phyloP scores from a whole-genome alignment of 1,284 basidiomycete genomes.

The Neotropicomus parvogracilis region DNA sequence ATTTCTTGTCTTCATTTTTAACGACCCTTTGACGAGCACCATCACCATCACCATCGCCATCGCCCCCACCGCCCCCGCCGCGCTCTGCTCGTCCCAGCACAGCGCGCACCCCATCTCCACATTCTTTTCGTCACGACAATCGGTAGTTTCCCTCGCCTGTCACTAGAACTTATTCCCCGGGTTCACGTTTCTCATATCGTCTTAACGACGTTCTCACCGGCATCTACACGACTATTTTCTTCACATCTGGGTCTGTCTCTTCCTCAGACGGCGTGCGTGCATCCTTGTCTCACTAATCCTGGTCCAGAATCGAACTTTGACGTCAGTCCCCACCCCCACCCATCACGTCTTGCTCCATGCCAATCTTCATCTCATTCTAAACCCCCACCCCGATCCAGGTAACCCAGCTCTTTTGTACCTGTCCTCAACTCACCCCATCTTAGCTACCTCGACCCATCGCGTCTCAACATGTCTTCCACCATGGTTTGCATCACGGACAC shows the following conservation, averaged over 20 bases:
- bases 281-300: slow-evolving; percentile 13
- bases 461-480: slow-evolving; percentile 25
- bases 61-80: no score
- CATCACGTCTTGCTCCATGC: slow-evolving; percentile 18
- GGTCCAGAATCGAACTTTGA: slow-evolving; percentile 18
- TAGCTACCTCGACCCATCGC: slow-evolving; percentile 4
- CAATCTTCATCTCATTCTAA: slow-evolving; percentile 18
- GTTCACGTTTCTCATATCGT: slow-evolving; percentile 15
- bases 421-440: not conserved
- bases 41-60: not conserved
- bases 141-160: not conserved
- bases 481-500: slow-evolving; percentile 35
- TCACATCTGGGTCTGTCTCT: slow-evolving; percentile 12
- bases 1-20: slow-evolving; percentile 14
- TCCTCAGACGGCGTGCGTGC: slow-evolving; percentile 2
- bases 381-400: slow-evolving; percentile 6
- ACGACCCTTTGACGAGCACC: slow-evolving; percentile 2
- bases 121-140: slow-evolving; percentile 23
- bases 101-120: slow-evolving; percentile 3
- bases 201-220: slow-evolving; percentile 6
- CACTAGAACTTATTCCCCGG: not conserved
- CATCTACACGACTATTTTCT: slow-evolving; percentile 4
- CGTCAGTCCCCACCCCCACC: slow-evolving; percentile 1
- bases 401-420: not conserved
- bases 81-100: slow-evolving; percentile 3